Evolutionary conservation across 2,329 filamentous ascomycete species (phyloP).

Genomic region (Blastomyces parvus): DNA sequence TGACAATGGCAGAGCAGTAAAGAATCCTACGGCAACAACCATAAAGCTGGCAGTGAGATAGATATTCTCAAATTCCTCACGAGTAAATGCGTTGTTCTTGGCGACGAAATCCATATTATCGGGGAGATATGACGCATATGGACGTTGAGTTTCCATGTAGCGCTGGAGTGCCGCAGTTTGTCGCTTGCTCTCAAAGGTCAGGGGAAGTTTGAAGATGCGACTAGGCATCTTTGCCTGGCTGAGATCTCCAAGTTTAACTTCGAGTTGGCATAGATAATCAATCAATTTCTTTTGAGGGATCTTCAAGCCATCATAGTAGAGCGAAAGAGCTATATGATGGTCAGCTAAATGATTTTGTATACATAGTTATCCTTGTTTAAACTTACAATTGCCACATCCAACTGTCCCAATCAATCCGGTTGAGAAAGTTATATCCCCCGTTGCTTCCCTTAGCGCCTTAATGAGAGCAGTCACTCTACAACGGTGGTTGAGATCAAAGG

Average conservation of each 20-base stretch:
- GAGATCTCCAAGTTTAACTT: slow-evolving; percentile 34
- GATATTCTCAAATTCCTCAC: slow-evolving; percentile 43
- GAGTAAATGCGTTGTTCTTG: slow-evolving; percentile 45
- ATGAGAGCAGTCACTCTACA: slow-evolving; percentile 48
- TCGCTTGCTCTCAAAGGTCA: slow-evolving; percentile 33
- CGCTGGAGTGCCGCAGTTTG: slow-evolving; percentile 46
- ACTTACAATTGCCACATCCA: slow-evolving; percentile 37
- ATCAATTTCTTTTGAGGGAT: slow-evolving; percentile 33
- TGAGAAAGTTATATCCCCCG: slow-evolving; percentile 29
- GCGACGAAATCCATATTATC: slow-evolving; percentile 52
- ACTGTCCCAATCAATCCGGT: slow-evolving; percentile 43
- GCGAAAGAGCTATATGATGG: slow-evolving; percentile 28
- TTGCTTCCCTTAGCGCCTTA: slow-evolving; percentile 34
- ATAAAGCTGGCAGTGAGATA: slow-evolving; percentile 44
- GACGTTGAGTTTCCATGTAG: slow-evolving; percentile 53
- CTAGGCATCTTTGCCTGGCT: slow-evolving; percentile 34
- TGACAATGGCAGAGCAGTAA: slow-evolving; percentile 44
- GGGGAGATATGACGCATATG: slow-evolving; percentile 53
- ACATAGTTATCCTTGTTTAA: neutral
- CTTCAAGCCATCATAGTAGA: slow-evolving; percentile 39
- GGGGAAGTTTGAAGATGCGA: slow-evolving; percentile 38
- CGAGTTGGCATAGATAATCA: slow-evolving; percentile 28
- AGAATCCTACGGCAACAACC: slow-evolving; percentile 47
- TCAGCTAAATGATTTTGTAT: neutral
- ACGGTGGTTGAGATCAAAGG: slow-evolving; percentile 49